Evolutionary conservation across 2,329 filamentous ascomycete species (phyloP).

Genomic region (Arthrobotrys megalospora): DNA sequence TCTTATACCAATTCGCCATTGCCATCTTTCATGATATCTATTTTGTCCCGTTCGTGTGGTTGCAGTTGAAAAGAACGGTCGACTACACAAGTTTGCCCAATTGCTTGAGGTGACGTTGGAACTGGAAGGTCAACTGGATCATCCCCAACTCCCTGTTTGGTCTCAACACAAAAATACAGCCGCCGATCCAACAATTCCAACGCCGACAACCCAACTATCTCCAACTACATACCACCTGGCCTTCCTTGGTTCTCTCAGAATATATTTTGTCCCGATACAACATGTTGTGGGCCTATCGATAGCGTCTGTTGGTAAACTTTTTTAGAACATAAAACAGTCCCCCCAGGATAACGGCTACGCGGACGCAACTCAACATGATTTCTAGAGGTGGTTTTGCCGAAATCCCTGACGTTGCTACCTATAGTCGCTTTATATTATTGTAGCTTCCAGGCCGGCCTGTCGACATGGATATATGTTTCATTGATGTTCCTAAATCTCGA

Average conservation of each 20-base stretch:
- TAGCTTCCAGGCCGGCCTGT: neutral
- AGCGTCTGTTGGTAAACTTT: neutral
- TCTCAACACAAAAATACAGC: slow-evolving; percentile 28
- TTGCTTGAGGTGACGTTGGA: neutral
- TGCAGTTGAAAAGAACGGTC: too few relatives aligned
- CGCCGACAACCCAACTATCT: neutral
- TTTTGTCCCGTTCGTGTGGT: neutral
- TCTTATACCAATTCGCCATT: slow-evolving; percentile 6
- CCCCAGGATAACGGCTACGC: neutral
- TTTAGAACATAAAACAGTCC: slow-evolving; percentile 12
- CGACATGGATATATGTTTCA: slow-evolving; percentile 21
- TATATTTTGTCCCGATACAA: slow-evolving; percentile 4
- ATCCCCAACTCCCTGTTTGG: neutral
- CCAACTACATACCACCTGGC: slow-evolving; percentile 1
- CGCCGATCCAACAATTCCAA: slow-evolving; percentile 49
- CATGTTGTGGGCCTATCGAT: slow-evolving; percentile 6
- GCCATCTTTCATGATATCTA: neutral
- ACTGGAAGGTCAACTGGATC: slow-evolving; percentile 25
- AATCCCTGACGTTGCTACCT: slow-evolving; percentile 15
- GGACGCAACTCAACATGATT: neutral
- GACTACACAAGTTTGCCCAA: slow-evolving; percentile 1
- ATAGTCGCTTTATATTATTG: slow-evolving; percentile 1
- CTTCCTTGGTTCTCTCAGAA: neutral
- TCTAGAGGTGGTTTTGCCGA: neutral
- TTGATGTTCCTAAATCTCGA: slow-evolving; percentile 4